Conservation (phyloP, 306 rosid genomes). For the Acacia crassicarpa region DNA sequence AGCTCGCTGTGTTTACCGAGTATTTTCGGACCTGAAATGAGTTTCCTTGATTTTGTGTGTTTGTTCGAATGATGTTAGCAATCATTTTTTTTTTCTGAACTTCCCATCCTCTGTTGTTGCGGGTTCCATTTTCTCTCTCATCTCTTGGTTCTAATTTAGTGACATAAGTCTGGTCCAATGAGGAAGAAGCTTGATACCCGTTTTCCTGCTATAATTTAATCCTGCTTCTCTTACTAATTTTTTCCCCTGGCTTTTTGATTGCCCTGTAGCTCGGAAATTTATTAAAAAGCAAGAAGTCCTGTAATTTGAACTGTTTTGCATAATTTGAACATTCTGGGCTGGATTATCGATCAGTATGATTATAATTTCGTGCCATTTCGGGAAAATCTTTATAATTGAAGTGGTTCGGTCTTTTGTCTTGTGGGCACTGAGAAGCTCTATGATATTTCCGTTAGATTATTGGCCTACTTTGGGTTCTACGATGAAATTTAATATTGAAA, state of each 20-base stretch:
- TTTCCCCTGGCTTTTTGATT: conserved; percentile 4
- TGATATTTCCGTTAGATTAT: conserved; percentile 11
- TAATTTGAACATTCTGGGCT: conserved; percentile 17
- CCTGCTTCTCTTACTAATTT: not conserved
- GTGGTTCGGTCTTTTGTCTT: not conserved
- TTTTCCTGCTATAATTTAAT: conserved; percentile 85
- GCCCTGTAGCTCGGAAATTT: conserved; percentile 20
- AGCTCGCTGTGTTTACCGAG: conserved; percentile 26
- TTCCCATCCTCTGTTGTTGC: conserved; percentile 12
- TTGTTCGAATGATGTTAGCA: conserved; percentile 22
- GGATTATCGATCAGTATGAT: not conserved
- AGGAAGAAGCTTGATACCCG: conserved; percentile 98
- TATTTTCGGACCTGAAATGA: conserved; percentile 65
- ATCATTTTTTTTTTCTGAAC: conserved; percentile 35
- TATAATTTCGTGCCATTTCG: conserved; percentile 9
- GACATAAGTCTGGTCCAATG: conserved; percentile 60
- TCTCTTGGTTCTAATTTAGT: conserved; percentile 12
- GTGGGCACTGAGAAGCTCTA: not conserved
- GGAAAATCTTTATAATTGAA: not conserved
- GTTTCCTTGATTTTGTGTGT: conserved; percentile 39
- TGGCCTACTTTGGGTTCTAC: conserved; percentile 20
- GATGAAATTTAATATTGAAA: not conserved
- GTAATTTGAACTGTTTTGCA: no score
- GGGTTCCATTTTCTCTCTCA: conserved; percentile 18
- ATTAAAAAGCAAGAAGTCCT: not conserved